phyloP scores from a whole-genome alignment of 371 early-diverging fungal species.

The Catenaria anguillulae region DNA sequence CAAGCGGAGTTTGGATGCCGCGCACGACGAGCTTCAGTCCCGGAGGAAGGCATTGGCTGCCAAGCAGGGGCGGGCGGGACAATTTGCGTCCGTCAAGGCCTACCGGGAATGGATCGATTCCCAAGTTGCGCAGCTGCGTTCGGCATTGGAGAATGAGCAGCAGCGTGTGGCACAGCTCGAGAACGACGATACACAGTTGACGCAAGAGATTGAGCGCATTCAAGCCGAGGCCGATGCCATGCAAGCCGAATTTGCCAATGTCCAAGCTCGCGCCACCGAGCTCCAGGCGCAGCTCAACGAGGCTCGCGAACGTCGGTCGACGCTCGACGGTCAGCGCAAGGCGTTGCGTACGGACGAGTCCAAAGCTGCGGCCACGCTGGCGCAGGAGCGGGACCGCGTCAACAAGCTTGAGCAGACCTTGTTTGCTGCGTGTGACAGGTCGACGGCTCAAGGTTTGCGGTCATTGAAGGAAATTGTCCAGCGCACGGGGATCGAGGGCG shows the following conservation, averaged over 20 bases:
- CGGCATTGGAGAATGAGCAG: conserved; percentile 23
- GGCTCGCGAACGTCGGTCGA: conserved; percentile 7
- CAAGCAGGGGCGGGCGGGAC: conserved; percentile 66
- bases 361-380: conserved; percentile 23
- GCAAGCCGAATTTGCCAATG: neutral
- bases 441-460: conserved; percentile 54
- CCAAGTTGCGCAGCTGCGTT: conserved; percentile 48
- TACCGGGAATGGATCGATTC: conserved; percentile 57
- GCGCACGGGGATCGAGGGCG: conserved; percentile 46
- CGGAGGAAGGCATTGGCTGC: conserved; percentile 43
- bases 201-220: conserved; percentile 6
- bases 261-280: neutral
- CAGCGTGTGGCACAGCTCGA: neutral
- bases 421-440: conserved; percentile 33
- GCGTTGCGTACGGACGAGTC: conserved; percentile 11
- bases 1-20: conserved; percentile 14
- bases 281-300: conserved; percentile 11
- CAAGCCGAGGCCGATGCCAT: conserved; percentile 8
- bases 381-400: conserved; percentile 52
- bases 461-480: conserved; percentile 51
- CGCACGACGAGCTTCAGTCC: conserved; percentile 17
- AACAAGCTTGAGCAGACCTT: conserved; percentile 54
- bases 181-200: conserved; percentile 2
- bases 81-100: conserved; percentile 48
- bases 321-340: conserved; percentile 17